Base-by-base conservation (phyloP, 1,284 basidiomycete species). In the Apiotrichum siamense region DNA sequence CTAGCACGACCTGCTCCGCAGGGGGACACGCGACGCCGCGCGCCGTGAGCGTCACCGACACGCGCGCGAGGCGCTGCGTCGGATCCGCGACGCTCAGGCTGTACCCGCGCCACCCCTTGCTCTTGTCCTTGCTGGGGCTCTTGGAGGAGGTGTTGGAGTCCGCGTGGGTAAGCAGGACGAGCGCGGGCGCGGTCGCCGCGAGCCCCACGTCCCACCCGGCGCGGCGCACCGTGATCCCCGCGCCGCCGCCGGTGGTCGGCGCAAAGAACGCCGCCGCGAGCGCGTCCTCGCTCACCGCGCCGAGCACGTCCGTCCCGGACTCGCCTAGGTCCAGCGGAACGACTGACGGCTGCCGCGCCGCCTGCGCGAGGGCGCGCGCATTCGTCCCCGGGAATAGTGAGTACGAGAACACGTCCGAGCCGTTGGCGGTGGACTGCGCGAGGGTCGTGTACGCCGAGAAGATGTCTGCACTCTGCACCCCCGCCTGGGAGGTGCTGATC, bases 401-500 rank as follows among this genome's bases (percentile, higher is more conserved):
- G 63, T 85, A 86, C 5, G 79, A 73, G 18, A 78, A 63, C 1
- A 80, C 72, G 1, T 65, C 54, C 21, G n/a, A n/a, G n/a, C n/a
- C n/a, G n/a, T n/a, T n/a, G n/a, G n/a, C n/a, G n/a, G n/a, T n/a
- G n/a, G n/a, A n/a, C n/a, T 52, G 55, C 4, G 54, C 24, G 21
- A 55, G 38, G 31, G 52, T 52, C 10, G 57, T 54, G 77, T 78
- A 83, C 1, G 83, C 83, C 1, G 80, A 70, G 70, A 85, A 86
- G 23, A 85, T 68, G 60, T 82, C 76, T 36, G 81, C 78, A 2
- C 77, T 80, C 27, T 70, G 64, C 2, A 77, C 73, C 15, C 80
- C 79, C 44, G 78, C 75, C 0, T 70, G 74, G 5, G 82, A 83
- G 12, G 79, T 83, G n/a, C 83, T 83, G 52, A 85, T 81, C 4